phyloP scores from a whole-genome alignment of 2,329 filamentous ascomycete species.

The Torrubiella hemipterigena region DNA sequence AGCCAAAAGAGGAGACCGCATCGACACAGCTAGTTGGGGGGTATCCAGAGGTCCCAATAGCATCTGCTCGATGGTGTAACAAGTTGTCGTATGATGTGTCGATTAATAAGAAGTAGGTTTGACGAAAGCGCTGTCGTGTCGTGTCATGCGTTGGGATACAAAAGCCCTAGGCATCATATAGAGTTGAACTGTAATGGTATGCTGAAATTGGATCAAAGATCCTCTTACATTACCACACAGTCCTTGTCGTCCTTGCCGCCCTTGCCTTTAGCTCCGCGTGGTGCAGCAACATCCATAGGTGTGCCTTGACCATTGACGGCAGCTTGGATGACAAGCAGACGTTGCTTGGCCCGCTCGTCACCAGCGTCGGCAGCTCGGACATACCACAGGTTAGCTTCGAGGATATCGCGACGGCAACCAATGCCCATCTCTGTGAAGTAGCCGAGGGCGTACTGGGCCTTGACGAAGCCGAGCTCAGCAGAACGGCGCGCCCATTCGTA shows the following conservation, averaged over 20 bases:
- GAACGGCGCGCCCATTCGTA: slow-evolving; percentile 91
- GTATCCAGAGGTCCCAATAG: no score
- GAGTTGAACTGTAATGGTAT: no score
- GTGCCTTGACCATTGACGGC: slow-evolving; percentile 52
- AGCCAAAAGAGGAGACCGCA: no score
- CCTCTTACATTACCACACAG: slow-evolving; percentile 46
- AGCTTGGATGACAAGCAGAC: slow-evolving; percentile 74
- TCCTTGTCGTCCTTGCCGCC: slow-evolving; percentile 39
- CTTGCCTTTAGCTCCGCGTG: slow-evolving; percentile 37
- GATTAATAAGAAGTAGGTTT: no score
- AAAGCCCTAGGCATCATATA: no score
- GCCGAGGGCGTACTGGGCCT: slow-evolving; percentile 86
- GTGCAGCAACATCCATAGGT: slow-evolving; percentile 44
- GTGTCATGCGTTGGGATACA: no score
- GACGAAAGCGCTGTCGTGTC: no score
- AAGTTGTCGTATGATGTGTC: no score
- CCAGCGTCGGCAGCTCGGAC: slow-evolving; percentile 88
- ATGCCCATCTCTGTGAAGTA: slow-evolving; percentile 99
- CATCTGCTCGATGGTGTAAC: no score
- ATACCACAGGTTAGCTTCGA: slow-evolving; percentile 98
- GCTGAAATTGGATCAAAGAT: no score
- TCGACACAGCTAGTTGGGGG: no score
- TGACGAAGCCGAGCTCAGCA: slow-evolving; percentile 59
- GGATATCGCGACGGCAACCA: slow-evolving; percentile 82
- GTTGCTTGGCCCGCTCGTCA: slow-evolving; percentile 78